Percentiles rank a stretch among this genome's conserved stretches.
Conservation (phyloP, 2,329 filamentous ascomycete species). For the Xylogone sp. region DNA sequence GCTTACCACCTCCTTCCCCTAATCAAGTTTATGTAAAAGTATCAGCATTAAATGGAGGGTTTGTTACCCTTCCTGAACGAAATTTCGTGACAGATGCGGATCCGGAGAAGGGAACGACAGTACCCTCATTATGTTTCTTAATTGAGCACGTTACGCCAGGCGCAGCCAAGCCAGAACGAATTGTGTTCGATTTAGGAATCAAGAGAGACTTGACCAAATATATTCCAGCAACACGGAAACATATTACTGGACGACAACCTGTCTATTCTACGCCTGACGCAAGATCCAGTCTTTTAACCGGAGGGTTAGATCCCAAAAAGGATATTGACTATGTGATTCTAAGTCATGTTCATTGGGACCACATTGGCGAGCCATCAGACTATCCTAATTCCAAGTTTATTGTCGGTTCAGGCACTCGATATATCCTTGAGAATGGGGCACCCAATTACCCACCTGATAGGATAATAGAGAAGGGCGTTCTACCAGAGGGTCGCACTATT, state of each 20-base stretch:
- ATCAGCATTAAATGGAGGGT: conserved; percentile 35
- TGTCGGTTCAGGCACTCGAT: conserved; percentile 43
- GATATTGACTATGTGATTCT: conserved; percentile 30
- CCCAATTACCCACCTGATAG: conserved; percentile 29
- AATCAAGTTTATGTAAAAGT: conserved; percentile 26
- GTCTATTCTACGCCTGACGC: conserved; percentile 40
- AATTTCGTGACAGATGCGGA: conserved; percentile 42
- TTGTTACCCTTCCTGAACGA: conserved; percentile 42
- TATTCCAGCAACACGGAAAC: conserved; percentile 36
- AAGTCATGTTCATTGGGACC: conserved; percentile 55
- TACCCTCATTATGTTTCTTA: conserved; percentile 51
- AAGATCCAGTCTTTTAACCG: conserved; percentile 32
- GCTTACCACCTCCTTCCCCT: conserved; percentile 4
- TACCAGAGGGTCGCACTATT: conserved; percentile 35
- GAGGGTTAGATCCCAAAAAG: conserved; percentile 25
- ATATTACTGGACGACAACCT: conserved; percentile 42
- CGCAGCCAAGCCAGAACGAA: conserved; percentile 10
- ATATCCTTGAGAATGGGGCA: conserved; percentile 31
- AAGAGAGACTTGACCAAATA: conserved; percentile 42
- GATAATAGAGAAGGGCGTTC: conserved; percentile 38
- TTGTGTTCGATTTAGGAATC: conserved; percentile 50
- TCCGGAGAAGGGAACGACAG: conserved; percentile 37
- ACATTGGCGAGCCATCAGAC: conserved; percentile 51
- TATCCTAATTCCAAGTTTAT: conserved; percentile 45
- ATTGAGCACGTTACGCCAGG: conserved; percentile 38